These are phyloP conservation scores for Juglanconis sp. DNA, from an alignment of 2,329 filamentous ascomycete genomes.

Conservation along the genomic window DNA sequence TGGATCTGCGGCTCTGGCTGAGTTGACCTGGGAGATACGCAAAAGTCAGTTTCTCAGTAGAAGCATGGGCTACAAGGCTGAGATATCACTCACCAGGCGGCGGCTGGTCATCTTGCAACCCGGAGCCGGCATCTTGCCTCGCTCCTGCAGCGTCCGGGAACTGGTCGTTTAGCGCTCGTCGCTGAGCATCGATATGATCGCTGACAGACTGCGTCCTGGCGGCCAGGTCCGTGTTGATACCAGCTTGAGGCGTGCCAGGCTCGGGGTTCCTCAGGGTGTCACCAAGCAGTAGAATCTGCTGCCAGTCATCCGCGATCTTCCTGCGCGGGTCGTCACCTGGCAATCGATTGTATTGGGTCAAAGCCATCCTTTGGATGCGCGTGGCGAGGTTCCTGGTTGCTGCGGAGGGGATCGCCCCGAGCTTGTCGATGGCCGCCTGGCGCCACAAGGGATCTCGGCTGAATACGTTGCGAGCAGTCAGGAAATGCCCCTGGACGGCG, in stretches of 20 bases:
- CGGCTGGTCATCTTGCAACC: too few species aligned
- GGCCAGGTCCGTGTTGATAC: neutral
- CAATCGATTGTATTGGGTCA: neutral
- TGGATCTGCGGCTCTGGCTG: too few species aligned
- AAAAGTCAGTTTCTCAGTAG: too few species aligned
- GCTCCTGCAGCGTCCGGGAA: too few species aligned
- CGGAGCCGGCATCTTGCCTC: too few species aligned
- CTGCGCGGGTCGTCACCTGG: neutral
- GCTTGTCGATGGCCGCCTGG: neutral
- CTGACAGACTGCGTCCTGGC: neutral
- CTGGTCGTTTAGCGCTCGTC: neutral
- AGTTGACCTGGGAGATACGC: too few species aligned
- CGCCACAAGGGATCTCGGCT: neutral
- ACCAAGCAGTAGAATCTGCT: neutral
- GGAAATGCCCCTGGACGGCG: neutral
- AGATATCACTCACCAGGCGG: too few species aligned
- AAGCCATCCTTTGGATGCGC: slow-evolving; percentile 1
- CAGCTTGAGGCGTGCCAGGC: neutral
- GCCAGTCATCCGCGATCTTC: slow-evolving; percentile 7
- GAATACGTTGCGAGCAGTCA: neutral
- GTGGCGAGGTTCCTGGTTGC: neutral
- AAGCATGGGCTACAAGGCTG: too few species aligned
- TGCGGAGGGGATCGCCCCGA: neutral
- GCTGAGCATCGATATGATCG: neutral
- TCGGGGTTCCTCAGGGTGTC: neutral